phyloP scores from a whole-genome alignment of 2,329 filamentous ascomycete genomes.

The Hypoxylon sp. region DNA sequence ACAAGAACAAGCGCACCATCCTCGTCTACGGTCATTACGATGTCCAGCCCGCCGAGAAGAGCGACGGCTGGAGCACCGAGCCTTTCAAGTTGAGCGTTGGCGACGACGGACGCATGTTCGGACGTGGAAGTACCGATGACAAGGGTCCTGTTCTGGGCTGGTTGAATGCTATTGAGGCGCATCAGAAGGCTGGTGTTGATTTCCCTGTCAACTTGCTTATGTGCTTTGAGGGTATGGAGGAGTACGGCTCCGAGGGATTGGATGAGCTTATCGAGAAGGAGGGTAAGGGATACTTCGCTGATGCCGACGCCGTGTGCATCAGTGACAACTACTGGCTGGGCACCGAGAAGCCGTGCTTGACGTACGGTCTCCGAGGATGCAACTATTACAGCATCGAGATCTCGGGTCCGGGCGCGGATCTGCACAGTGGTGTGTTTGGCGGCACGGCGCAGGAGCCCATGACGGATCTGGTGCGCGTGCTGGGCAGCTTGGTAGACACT shows the following conservation, averaged over 20 bases:
- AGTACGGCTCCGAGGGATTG: constrained; percentile 95
- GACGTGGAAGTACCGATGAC: constrained; percentile 94
- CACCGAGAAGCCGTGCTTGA: constrained; percentile 97
- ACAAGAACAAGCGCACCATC: constrained; percentile 92
- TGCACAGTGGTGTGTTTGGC: constrained; percentile 97
- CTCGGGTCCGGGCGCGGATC: constrained; percentile 88
- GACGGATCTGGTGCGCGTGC: constrained; percentile 88
- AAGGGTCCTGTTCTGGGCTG: constrained; percentile 97
- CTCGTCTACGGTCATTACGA: constrained; percentile 99
- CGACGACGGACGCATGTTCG: constrained; percentile 93
- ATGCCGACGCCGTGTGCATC: constrained; percentile 96
- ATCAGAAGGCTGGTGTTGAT: constrained; percentile 92
- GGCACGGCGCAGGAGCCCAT: constrained; percentile 97
- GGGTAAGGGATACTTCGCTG: constrained; percentile 93
- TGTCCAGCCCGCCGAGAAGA: constrained; percentile 92
- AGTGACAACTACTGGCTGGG: constrained; percentile 99
- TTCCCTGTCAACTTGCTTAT: constrained; percentile 98
- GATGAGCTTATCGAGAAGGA: constrained; percentile 94
- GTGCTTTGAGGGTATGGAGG: constrained; percentile 99
- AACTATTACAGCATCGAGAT: constrained; percentile 97
- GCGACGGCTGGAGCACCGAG: constrained; percentile 95
- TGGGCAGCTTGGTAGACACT: constrained; percentile 86
- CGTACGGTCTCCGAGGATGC: constrained; percentile 95
- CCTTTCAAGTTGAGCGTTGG: constrained; percentile 90
- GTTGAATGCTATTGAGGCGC: constrained; percentile 97